These are phyloP conservation scores for Rhizopogon salebrosus DNA, from an alignment of 768 basidiomycete species.

Conservation along the genomic window DNA sequence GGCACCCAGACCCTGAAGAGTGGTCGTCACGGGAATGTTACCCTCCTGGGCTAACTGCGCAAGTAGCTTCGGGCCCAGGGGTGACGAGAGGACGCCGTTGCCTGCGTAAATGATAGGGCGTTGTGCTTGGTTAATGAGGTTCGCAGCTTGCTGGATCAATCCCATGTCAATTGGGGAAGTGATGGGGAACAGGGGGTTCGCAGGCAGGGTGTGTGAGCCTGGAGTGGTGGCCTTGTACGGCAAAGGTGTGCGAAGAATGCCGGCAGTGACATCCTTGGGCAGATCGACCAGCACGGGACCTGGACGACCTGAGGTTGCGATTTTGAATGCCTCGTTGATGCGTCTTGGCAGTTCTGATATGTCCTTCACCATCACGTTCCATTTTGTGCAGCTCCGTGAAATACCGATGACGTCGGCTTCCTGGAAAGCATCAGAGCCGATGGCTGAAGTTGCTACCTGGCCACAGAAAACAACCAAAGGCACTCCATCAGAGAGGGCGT, in stretches of 20 bases:
- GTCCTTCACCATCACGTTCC: slow-evolving; percentile 99
- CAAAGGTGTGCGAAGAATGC: slow-evolving; percentile 79
- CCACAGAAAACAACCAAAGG: slow-evolving; percentile 95
- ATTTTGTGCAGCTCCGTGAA: slow-evolving; percentile 95
- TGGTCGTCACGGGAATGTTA: slow-evolving; percentile 96
- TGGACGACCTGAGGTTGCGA: slow-evolving; percentile 93
- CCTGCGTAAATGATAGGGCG: slow-evolving; percentile 92
- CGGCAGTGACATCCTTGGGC: slow-evolving; percentile 98
- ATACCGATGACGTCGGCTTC: slow-evolving; percentile 97
- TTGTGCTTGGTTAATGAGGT: slow-evolving; percentile 87
- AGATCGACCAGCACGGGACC: slow-evolving; percentile 98
- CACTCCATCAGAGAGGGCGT: slow-evolving; percentile 90
- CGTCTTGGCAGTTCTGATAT: slow-evolving; percentile 90
- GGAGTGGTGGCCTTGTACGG: slow-evolving; percentile 85
- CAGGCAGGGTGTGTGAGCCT: slow-evolving; percentile 70
- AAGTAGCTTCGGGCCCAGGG: slow-evolving; percentile 78
- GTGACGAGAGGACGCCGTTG: slow-evolving; percentile 79
- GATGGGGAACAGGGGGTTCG: slow-evolving; percentile 60
- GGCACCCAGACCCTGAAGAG: slow-evolving; percentile 90
- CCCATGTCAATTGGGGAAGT: slow-evolving; percentile 57
- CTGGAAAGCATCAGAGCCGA: slow-evolving; percentile 99
- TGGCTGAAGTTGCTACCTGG: slow-evolving; percentile 98
- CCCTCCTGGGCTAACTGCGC: slow-evolving; percentile 73
- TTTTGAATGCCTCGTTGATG: slow-evolving; percentile 99
- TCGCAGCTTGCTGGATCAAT: slow-evolving; percentile 78